A percentile compares a stretch with the other conserved stretches of the same genome.
Conservation (phyloP, 495 filamentous ascomycete genomes). For the Choiromyces venosus region DNA sequence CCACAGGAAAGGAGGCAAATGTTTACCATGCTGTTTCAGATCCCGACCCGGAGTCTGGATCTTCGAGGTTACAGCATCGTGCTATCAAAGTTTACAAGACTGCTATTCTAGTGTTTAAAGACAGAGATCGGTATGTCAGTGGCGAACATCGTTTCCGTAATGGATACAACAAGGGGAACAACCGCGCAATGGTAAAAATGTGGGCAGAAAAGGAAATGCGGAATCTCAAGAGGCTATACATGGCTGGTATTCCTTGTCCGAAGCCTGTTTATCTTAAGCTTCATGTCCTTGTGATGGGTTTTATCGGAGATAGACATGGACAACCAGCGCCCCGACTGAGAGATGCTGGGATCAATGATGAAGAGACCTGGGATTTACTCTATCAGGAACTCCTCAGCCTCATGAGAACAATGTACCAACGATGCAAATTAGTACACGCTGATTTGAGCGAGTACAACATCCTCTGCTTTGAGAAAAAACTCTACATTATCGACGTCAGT, state of each 20-base stretch:
- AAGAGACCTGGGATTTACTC: constrained; percentile 60
- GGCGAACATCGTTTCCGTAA: constrained; percentile 77
- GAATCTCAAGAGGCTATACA: constrained; percentile 75
- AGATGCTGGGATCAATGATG: constrained; percentile 50
- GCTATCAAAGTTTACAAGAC: constrained; percentile 99
- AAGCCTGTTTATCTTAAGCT: constrained; percentile 81
- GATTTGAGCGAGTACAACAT: constrained; percentile 97
- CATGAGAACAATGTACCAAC: constrained; percentile 88
- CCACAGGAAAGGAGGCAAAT: constrained; percentile 95
- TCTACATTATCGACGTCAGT: constrained; percentile 95
- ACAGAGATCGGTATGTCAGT: constrained; percentile 86
- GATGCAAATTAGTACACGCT: constrained; percentile 84
- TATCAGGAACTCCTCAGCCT: constrained; percentile 80
- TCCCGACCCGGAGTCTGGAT: constrained; percentile 47
- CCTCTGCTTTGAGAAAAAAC: constrained; percentile 73
- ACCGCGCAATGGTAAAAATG: constrained; percentile 89
- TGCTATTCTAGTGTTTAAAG: constrained; percentile 91
- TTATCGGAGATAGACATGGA: constrained; percentile 81
- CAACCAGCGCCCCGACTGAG: constrained; percentile 74
- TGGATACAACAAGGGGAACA: constrained; percentile 89
- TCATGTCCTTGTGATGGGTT: constrained; percentile 89
- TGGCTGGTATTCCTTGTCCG: constrained; percentile 80
- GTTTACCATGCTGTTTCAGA: constrained; percentile 76
- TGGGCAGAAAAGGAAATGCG: constrained; percentile 99
- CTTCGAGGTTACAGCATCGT: constrained; percentile 53